Base-by-base conservation (phyloP, 371 early-diverging fungal species). In the Coemansia sp. region DNA sequence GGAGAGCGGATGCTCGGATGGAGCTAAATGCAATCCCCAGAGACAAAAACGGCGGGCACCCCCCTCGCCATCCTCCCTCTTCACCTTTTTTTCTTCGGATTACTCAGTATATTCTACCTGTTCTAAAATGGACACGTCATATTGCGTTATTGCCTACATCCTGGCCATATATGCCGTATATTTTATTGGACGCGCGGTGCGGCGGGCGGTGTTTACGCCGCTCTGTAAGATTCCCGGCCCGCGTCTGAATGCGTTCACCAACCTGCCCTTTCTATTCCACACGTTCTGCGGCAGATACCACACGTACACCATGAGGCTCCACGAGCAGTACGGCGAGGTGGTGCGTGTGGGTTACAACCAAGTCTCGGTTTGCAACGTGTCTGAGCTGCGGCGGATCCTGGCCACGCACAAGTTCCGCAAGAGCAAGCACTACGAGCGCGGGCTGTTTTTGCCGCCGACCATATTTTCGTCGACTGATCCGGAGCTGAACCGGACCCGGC, bases 301-400 rank as follows among this genome's bases (percentile, higher is more conserved):
- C 16, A n/a, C 38, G 32, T 79, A 79, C 40, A 51, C 65, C 6
- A 32, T 43, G 1, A 1, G 3, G 13, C 36, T 79, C 3, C 79
- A 79, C 45, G 41, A 34, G 0, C 5, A 65, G n/a, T 79, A 79
- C 36, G 79, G 79, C 9, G 56, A 65, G 11, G 31, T 79, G 10
- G 79, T 79, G 38, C 78, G 79, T 32, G 47, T 77, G 4, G 80
- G 76, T n/a, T 39, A 35, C 41, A 58, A 63, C 74, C 59, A 73
- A 13, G 59, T 79, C 26, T 79, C 79, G 6, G 51, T 80, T 1
- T 31, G 62, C 42, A 58, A 55, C 38, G 55, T 53, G 1, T 16
- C 31, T 3, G 80, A 79, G 11, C 20, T 69, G 0, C 68, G 70
- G 11, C 58, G 52, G 35, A 59, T 79, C 8, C 59, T 79, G 0